Percentiles rank a stretch among this genome's conserved stretches.
Conservation (phyloP, 805 yeast genomes). For the Kazachstania viticola region DNA sequence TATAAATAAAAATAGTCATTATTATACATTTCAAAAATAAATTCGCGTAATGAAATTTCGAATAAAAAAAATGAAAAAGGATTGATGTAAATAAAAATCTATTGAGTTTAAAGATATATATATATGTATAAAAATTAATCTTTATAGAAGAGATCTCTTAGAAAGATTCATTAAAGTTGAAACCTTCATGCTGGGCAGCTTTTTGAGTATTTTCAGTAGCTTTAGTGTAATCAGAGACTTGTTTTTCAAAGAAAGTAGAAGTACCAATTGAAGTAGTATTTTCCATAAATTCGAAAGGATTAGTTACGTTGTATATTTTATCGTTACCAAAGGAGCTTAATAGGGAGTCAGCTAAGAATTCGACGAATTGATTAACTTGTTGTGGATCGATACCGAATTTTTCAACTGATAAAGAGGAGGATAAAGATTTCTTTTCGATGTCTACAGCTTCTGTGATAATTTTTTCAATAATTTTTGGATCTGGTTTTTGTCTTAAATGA, state of each 20-base stretch:
- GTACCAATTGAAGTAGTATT: slow-evolving; percentile 93
- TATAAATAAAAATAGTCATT: too few species aligned
- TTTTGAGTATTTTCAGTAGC: slow-evolving; percentile 64
- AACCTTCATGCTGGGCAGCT: slow-evolving; percentile 36
- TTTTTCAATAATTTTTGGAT: slow-evolving; percentile 58
- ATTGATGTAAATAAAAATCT: too few species aligned
- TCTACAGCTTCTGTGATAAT: slow-evolving; percentile 90
- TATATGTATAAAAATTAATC: not conserved
- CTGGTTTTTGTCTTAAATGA: slow-evolving; percentile 82
- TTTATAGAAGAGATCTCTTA: slow-evolving; percentile 27
- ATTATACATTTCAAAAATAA: too few species aligned
- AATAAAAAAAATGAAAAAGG: too few species aligned
- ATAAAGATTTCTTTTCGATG: slow-evolving; percentile 83
- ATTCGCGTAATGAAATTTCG: too few species aligned
- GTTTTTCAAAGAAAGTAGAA: slow-evolving; percentile 96
- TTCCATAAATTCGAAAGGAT: slow-evolving; percentile 98
- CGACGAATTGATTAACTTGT: slow-evolving; percentile 93
- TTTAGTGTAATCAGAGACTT: slow-evolving; percentile 95
- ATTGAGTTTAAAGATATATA: not conserved
- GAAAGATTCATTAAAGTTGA: slow-evolving; percentile 88
- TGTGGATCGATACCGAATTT: slow-evolving; percentile 85
- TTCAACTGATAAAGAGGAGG: slow-evolving; percentile 83
- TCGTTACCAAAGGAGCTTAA: slow-evolving; percentile 80
- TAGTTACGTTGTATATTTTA: slow-evolving; percentile 72
- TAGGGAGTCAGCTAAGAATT: slow-evolving; percentile 91